Evolutionary conservation across 2,329 filamentous ascomycete genomes (phyloP), one percentile per base, ranked within the genome.

Genomic region (Myrmaecium sp.): DNA sequence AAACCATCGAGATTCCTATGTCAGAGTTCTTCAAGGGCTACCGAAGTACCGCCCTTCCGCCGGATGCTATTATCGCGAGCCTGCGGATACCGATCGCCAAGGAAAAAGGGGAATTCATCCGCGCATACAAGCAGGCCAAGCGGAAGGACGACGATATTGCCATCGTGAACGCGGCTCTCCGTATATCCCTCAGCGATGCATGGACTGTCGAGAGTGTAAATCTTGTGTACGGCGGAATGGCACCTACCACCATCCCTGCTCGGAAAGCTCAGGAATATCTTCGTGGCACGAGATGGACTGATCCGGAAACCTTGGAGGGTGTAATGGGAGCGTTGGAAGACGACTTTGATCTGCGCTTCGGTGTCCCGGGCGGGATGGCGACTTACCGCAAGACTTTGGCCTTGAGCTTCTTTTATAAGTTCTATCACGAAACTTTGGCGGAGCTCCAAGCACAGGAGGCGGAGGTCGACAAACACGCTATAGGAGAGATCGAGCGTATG

Each of bases 61-160:
- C 69, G 13, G 74, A 94, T 46, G 81, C 81, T 1, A 69, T 95
- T 35, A 86, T 98, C 33, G 73, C 82, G 1, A 75, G 75, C 21
- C 74, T 98, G 35, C 70, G 76, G n/a, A 81, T 98, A 23, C 89
- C 89, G 0, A 57, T 79, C 3, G 76, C 79, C 0, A 62, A 62
- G 3, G 64, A 72, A 28, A 77, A 75, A 41, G 75, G 79, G 3
- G 89, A 95, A 46, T 82, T 74, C 45, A 76, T 93, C 47, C 69
- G 78, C 22, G 75, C 86, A 1, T 95, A 94, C 54, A 98, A 98
- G 54, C 86, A 95, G 49, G 73, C 89, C 1, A 98, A 98, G 60
- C 63, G 89, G 37, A 95, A 95, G 47, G 89, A 98, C 41, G 89
- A 98, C 42, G 89, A 98, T 46, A 95, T 98, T 46, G 89, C 89